Conservation (phyloP, 139 green algal species). For the Chlamydomonas eustigma region DNA sequence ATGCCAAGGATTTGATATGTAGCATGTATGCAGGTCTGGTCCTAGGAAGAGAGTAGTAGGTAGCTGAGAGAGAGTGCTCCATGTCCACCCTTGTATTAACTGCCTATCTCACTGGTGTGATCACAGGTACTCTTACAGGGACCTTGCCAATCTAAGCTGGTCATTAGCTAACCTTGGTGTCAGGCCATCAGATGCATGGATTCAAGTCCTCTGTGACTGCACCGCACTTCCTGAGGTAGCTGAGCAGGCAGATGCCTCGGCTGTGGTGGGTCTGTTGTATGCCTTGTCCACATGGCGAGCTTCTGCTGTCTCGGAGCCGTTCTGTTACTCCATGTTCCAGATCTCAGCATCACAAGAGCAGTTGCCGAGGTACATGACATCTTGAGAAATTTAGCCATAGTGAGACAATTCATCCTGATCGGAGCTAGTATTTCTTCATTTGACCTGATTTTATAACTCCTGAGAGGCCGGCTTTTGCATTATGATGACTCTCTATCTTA, state of each 20-base stretch:
- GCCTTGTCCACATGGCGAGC: background rate
- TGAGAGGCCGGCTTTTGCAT: background rate
- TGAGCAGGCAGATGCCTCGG: background rate
- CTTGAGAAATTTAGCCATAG: background rate
- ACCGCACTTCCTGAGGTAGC: background rate
- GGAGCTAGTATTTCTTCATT: background rate
- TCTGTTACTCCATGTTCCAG: background rate
- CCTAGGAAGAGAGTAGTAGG: too few relatives aligned
- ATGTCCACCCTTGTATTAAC: too few relatives aligned
- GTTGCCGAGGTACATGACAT: background rate
- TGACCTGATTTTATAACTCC: background rate
- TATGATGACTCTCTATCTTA: background rate
- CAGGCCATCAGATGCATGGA: background rate
- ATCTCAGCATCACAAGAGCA: background rate
- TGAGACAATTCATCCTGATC: background rate
- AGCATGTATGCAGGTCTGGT: too few relatives aligned
- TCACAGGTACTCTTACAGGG: background rate
- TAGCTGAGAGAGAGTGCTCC: too few relatives aligned
- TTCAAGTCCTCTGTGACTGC: background rate
- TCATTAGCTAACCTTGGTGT: background rate
- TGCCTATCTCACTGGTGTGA: background rate
- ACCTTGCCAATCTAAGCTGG: background rate
- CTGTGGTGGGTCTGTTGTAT: background rate
- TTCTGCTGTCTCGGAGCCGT: background rate
- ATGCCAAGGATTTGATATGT: too few relatives aligned